Evolutionary conservation across 768 basidiomycete species (phyloP), one percentile per base, ranked within the genome.

Genomic region (Lactarius hengduanensis): DNA sequence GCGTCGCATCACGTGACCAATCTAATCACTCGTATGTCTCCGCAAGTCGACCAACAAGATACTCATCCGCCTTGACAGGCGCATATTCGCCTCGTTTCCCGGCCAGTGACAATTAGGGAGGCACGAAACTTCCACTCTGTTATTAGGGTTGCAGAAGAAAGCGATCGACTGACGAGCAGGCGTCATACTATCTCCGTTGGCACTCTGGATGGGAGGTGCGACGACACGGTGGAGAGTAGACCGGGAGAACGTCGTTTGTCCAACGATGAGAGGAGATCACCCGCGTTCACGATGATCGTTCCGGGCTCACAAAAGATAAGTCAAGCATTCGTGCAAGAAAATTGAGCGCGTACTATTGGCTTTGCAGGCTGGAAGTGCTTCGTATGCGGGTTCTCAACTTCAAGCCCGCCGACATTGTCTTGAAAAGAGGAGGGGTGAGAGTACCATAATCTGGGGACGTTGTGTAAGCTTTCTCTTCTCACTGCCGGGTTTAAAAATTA

Each of bases 81-180:
- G 82, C 77, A 73, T 93, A 91, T 77, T 92, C 11, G 80, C 77
- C 61, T 77, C 77, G 36, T 76, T 73, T 36, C 84, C 86, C 36
- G 87, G 86, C 36, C 76, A 76, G 41, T 70, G 68, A 69, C 85
- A 86, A 63, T 84, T 89, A 22, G 91, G 90, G 32, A 94, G 76
- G 69, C 91, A 91, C 18, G 85, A 79, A 62, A 94, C 87, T 64
- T 81, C 78, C 16, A 89, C 79, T 50, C 81, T 81, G 71, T 84
- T 85, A 69, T 93, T 91, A 4, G 92, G 91, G 71, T 90, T 93
- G 79, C 89, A 92, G 77, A 94, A 94, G 80, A 91, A 94, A 9
- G 90, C 92, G 60, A 94, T 88, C 10, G 90, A 91, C 73, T 92
- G 90, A 32, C 92, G 83, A 10, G 78, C 76, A 0, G 90, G 87